Conservation (phyloP, 2,329 filamentous ascomycete species). For the Calcarisporium arbuscula region DNA sequence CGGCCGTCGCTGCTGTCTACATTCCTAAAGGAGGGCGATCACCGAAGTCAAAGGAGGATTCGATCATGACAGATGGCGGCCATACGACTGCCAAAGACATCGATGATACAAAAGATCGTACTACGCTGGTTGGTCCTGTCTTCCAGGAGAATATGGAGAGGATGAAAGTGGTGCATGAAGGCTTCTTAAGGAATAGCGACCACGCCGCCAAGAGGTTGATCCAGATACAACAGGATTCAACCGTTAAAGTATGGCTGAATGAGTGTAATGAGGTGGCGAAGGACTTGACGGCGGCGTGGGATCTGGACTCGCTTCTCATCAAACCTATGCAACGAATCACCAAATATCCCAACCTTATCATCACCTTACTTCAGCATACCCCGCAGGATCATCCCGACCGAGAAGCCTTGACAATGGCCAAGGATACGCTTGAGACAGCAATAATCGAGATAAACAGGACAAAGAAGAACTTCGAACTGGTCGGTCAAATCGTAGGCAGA, state of each 20-base stretch:
- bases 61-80: conserved; percentile 33
- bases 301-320: conserved; percentile 89
- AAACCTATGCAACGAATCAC: conserved; percentile 94
- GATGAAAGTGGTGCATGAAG: conserved; percentile 56
- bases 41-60: conserved; percentile 34
- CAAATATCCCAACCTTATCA: conserved; percentile 85
- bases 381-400: conserved; percentile 79
- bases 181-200: conserved; percentile 58
- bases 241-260: conserved; percentile 76
- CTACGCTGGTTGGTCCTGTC: conserved; percentile 45
- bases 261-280: conserved; percentile 91
- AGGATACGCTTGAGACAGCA: conserved; percentile 53
- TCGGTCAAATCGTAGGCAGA: conserved; percentile 79
- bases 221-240: conserved; percentile 56
- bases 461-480: conserved; percentile 89
- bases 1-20: conserved; percentile 74
- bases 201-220: conserved; percentile 55
- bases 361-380: conserved; percentile 72
- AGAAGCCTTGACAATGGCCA: conserved; percentile 50
- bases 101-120: conserved; percentile 46
- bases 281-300: conserved; percentile 90
- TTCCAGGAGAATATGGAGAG: conserved; percentile 52
- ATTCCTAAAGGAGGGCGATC: conserved; percentile 49
- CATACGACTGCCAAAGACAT: conserved; percentile 33
- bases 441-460: conserved; percentile 87